These are phyloP conservation scores for Penstemon barbatus DNA, from an alignment of 257 asterid species.

Conservation along the genomic window DNA sequence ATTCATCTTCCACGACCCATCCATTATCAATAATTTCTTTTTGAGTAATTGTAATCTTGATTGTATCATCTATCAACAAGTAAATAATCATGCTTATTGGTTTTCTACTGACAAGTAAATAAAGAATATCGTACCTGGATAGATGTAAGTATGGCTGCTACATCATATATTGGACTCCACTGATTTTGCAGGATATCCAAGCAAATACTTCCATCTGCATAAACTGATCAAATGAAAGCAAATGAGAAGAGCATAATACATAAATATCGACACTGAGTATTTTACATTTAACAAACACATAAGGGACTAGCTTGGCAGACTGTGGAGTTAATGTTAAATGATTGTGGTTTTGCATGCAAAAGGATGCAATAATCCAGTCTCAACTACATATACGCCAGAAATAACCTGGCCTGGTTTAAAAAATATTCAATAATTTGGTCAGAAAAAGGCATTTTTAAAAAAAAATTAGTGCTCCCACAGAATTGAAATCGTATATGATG, in stretches of 20 bases:
- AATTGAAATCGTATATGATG: neutral
- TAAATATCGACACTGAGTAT: neutral
- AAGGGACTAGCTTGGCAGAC: neutral
- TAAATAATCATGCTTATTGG: too few relatives aligned
- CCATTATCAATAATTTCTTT: neutral
- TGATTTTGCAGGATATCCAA: constrained; percentile 91
- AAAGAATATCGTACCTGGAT: constrained; percentile 59
- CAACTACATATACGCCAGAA: neutral
- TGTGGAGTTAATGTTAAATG: neutral
- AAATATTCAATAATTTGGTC: neutral
- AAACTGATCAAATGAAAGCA: constrained; percentile 47
- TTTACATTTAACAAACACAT: neutral
- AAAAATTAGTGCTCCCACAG: neutral
- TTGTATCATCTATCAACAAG: too few relatives aligned
- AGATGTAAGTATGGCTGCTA: constrained; percentile 93
- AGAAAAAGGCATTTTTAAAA: neutral
- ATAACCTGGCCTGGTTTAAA: neutral
- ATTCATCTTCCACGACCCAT: constrained; percentile 1
- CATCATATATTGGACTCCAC: constrained; percentile 95
- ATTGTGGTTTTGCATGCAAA: neutral
- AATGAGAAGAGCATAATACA: constrained; percentile 18
- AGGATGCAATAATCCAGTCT: neutral
- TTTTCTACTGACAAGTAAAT: constrained; percentile 5
- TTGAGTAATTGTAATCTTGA: neutral
- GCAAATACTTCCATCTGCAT: constrained; percentile 96